These are phyloP conservation scores for Podila verticillata DNA, from an alignment of 192 early-diverging fungal genomes.

Conservation along the genomic window DNA sequence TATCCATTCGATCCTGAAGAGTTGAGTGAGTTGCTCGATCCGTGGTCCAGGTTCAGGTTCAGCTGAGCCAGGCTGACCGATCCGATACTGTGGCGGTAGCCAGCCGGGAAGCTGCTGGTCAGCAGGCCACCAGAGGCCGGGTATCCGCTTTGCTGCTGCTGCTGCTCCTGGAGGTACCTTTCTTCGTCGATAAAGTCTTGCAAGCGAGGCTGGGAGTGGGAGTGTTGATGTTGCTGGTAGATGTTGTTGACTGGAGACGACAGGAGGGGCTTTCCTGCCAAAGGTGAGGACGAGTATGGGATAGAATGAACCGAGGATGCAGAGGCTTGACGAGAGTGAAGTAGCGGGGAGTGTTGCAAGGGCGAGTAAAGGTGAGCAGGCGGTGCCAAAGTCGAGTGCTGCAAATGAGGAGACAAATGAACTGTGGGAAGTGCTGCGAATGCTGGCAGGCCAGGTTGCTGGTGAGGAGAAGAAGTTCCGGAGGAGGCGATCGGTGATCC, in stretches of 20 bases:
- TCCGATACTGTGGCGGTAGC: slow-evolving; percentile 28
- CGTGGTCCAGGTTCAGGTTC: slow-evolving; percentile 21
- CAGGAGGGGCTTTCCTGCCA: slow-evolving; percentile 1
- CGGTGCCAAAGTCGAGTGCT: background rate
- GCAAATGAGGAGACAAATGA: slow-evolving; percentile 15
- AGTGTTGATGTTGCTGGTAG: background rate
- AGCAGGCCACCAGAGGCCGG: slow-evolving; percentile 5
- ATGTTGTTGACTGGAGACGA: slow-evolving; percentile 4
- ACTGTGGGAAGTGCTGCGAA: background rate
- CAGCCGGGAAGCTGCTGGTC: slow-evolving; percentile 40
- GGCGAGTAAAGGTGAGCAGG: slow-evolving; percentile 8
- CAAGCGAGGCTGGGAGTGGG: slow-evolving; percentile 21
- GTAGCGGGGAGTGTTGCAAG: slow-evolving; percentile 10
- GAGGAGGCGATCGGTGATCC: background rate
- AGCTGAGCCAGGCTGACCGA: slow-evolving; percentile 1
- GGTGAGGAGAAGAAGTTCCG: background rate
- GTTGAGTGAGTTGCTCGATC: slow-evolving; percentile 20
- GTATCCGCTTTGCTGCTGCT: background rate
- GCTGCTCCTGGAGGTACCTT: slow-evolving; percentile 9
- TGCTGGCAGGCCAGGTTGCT: background rate
- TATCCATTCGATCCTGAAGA: slow-evolving; percentile 20
- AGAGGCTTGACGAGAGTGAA: slow-evolving; percentile 20
- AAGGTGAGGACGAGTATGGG: background rate
- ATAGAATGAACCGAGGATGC: slow-evolving; percentile 18
- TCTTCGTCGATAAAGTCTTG: slow-evolving; percentile 38